Evolutionary conservation across 1,284 basidiomycete species (phyloP).

Genomic region (Tylopilus orsonianus): DNA sequence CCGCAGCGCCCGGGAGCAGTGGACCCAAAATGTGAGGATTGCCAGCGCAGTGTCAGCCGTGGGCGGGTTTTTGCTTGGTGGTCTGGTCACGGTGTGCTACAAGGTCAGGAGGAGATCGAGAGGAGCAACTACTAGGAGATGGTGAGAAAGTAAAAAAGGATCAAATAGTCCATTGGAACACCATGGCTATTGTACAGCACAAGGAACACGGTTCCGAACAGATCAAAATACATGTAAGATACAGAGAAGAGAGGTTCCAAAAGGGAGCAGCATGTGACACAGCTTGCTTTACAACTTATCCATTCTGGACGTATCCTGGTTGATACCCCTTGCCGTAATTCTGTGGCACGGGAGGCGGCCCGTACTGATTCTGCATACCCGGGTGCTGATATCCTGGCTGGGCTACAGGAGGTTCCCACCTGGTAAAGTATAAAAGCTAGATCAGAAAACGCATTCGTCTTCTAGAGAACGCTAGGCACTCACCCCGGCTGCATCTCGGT

Average conservation of each 20-base stretch:
- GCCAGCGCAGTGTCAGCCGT: constrained; percentile 19
- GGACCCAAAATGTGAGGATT: constrained; percentile 18
- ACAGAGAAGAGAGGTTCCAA: not conserved
- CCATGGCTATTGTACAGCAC: constrained; percentile 5
- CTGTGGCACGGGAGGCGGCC: constrained; percentile 7
- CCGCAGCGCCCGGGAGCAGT: constrained; percentile 11
- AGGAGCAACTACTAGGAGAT: constrained; percentile 4
- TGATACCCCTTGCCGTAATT: constrained; percentile 27
- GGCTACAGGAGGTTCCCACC: constrained; percentile 45
- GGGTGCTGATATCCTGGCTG: constrained; percentile 36
- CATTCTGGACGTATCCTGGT: constrained; percentile 26
- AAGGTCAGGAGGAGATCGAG: constrained; percentile 6
- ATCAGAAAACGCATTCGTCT: not conserved
- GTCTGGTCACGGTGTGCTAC: constrained; percentile 24
- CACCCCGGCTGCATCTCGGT: constrained; percentile 46
- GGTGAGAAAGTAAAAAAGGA: constrained; percentile 3
- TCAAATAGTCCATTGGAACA: not conserved
- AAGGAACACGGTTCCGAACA: not conserved
- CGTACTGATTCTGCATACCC: constrained; percentile 19
- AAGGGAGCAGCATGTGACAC: not conserved
- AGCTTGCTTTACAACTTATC: constrained; percentile 13
- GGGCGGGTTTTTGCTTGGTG: constrained; percentile 37
- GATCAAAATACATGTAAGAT: not conserved
- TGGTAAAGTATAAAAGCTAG: constrained; percentile 17
- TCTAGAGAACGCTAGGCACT: constrained; percentile 14